Percentiles rank a stretch among this genome's conserved stretches.
Evolutionary conservation across 2,329 filamentous ascomycete species (phyloP).

Genomic region (Fusarium sp.): DNA sequence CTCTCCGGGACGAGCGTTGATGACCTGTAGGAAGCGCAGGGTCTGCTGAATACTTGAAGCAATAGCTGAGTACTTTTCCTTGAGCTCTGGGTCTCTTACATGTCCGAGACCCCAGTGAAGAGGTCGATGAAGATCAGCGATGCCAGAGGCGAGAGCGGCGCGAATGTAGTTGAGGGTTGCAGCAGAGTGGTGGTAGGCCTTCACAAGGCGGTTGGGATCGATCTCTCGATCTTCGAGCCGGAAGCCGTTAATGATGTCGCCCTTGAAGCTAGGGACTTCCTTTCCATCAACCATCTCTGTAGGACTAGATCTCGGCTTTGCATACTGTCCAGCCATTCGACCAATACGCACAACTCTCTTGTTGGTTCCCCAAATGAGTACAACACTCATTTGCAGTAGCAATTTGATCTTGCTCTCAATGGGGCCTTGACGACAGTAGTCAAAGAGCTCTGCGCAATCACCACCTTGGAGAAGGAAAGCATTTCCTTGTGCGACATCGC

Average conservation of each 20-base stretch:
- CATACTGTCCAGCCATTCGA: slow-evolving; percentile 96
- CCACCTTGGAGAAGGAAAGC: slow-evolving; percentile 95
- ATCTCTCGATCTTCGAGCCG: slow-evolving; percentile 76
- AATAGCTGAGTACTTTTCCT: slow-evolving; percentile 85
- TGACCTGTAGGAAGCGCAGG: slow-evolving; percentile 90
- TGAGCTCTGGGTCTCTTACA: slow-evolving; percentile 82
- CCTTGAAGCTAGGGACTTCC: slow-evolving; percentile 88
- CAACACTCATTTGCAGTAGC: slow-evolving; percentile 93
- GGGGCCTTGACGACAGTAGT: slow-evolving; percentile 88
- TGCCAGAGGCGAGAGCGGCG: slow-evolving; percentile 81
- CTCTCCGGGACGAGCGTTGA: slow-evolving; percentile 84
- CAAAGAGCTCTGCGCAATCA: slow-evolving; percentile 96
- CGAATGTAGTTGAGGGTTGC: slow-evolving; percentile 94
- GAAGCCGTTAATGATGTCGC: slow-evolving; percentile 95
- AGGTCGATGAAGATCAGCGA: slow-evolving; percentile 92
- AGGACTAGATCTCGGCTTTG: slow-evolving; percentile 90
- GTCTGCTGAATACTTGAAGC: slow-evolving; percentile 89
- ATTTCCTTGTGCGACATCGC: slow-evolving; percentile 87
- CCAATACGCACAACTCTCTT: slow-evolving; percentile 91
- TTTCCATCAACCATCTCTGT: slow-evolving; percentile 82
- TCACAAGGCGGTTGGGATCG: slow-evolving; percentile 84
- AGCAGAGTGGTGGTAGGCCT: slow-evolving; percentile 94
- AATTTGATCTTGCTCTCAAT: slow-evolving; percentile 98
- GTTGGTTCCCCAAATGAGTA: slow-evolving; percentile 86
- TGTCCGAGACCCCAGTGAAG: slow-evolving; percentile 96